Evolutionary conservation across 768 basidiomycete genomes (phyloP).

Genomic region (Podaxis mareebaensis): DNA sequence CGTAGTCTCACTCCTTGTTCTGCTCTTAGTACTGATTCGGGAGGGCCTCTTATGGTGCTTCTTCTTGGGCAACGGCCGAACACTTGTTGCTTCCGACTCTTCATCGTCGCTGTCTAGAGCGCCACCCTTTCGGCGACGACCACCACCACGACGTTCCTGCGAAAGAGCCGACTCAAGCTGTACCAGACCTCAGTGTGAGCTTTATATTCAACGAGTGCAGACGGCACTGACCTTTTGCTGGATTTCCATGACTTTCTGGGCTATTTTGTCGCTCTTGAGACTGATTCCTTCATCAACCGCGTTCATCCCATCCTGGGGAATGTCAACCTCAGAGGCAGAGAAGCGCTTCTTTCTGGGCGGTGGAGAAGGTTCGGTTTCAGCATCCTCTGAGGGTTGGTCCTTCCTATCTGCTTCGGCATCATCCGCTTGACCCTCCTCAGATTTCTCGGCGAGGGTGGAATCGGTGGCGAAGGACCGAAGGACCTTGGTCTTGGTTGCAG

Average conservation of each 20-base stretch:
- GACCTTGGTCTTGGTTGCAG: slow-evolving; percentile 43
- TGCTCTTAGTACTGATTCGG: slow-evolving; percentile 36
- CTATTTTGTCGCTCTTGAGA: slow-evolving; percentile 83
- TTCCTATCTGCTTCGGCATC: slow-evolving; percentile 25
- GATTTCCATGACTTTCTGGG: slow-evolving; percentile 84
- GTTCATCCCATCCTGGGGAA: slow-evolving; percentile 74
- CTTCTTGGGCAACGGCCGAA: slow-evolving; percentile 39
- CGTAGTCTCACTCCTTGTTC: slow-evolving; percentile 61
- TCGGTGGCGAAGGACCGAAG: slow-evolving; percentile 78
- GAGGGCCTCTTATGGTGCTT: slow-evolving; percentile 26
- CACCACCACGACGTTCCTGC: slow-evolving; percentile 50
- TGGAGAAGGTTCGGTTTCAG: slow-evolving; percentile 48
- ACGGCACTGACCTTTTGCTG: slow-evolving; percentile 77
- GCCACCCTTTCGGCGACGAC: slow-evolving; percentile 15
- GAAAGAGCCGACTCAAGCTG: slow-evolving; percentile 78
- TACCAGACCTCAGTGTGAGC: not conserved
- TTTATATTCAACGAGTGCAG: slow-evolving; percentile 14
- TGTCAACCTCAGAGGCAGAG: slow-evolving; percentile 67
- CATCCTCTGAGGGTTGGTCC: slow-evolving; percentile 36
- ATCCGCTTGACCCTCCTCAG: slow-evolving; percentile 38
- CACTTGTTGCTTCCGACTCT: slow-evolving; percentile 42
- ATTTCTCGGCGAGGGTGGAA: slow-evolving; percentile 75
- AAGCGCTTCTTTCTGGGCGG: slow-evolving; percentile 70
- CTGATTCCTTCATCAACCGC: slow-evolving; percentile 88
- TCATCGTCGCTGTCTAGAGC: slow-evolving; percentile 53